phyloP scores from a whole-genome alignment of 106 monocot genomes.

The Allium cepa region DNA sequence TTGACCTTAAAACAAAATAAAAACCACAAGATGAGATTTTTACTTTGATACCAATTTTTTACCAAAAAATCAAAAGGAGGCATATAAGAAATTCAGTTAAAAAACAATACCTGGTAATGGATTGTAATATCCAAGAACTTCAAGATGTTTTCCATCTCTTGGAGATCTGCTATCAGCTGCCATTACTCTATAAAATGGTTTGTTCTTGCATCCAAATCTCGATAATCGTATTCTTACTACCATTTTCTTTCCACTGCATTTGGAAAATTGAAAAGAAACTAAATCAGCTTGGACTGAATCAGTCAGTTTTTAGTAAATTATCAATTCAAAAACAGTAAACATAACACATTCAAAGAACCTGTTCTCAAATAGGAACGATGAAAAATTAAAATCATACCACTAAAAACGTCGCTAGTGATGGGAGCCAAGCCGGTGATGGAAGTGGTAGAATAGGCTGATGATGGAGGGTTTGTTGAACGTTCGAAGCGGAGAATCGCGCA shows the following conservation, averaged over 20 bases:
- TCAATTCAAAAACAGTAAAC: no score
- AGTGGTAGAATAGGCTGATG: no score
- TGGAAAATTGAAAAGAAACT: no score
- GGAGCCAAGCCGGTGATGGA: no score
- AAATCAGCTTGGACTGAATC: no score
- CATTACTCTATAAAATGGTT: constrained; percentile 83
- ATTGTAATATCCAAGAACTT: constrained; percentile 90
- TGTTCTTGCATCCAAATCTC: constrained; percentile 83
- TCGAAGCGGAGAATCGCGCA: no score
- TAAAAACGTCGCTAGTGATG: no score
- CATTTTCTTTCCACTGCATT: constrained; percentile 24
- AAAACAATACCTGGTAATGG: constrained; percentile 62
- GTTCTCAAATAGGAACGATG: no score
- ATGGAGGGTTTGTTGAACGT: no score
- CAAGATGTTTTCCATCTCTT: constrained; percentile 88
- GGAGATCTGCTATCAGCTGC: constrained; percentile 85
- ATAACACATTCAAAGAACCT: no score
- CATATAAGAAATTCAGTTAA: not conserved
- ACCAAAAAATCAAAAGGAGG: not conserved
- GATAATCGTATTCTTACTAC: constrained; percentile 72
- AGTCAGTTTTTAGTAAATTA: no score
- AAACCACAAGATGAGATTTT: not conserved
- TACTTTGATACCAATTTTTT: not conserved
- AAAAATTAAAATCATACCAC: no score
- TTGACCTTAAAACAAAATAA: constrained; percentile 14